Base-by-base conservation (phyloP, 2,329 filamentous ascomycete species). In the Nemania sp. region DNA sequence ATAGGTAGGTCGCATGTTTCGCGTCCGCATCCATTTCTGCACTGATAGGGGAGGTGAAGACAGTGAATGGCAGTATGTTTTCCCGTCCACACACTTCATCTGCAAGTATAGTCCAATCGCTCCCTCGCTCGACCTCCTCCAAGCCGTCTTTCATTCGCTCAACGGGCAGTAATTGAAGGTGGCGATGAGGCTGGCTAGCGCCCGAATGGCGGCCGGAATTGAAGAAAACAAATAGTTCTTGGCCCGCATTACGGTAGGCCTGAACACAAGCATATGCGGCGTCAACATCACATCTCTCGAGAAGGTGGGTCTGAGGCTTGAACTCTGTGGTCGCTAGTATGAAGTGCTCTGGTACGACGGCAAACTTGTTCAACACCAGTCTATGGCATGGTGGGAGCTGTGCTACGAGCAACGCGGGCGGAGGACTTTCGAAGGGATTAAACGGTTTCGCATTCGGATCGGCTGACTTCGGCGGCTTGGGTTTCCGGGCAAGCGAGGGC, bases 341-440 rank as follows among this genome's bases (percentile, higher is more conserved):
- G 66, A 88, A 89, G 71, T 91, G 88, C 63, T 85, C 79, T 0
- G 81, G 79, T 28, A 89, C 85, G 43, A 91, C 72, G 43, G 88
- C 86, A 63, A 88, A 91, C 69, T 90, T 91, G 75, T 91, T 91
- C 34, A 91, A 74, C 1, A 91, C 82, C 36, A 90, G 76, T 54
- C 79, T 77, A 68, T 91, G 86, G 7, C 73, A 69, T 0, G 81
- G 73, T 1, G 74, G 74, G 6, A 88, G 64, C 22, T 79, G 69
- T 37, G 85, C 70, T 31, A 86, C 73, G 51, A 87, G 78, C 8
- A 81, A 73, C 5, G 77, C 73, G 2, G 74, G 64, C 0, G 78
- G 69, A 0, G 86, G 86, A 54, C 82, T 75, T 28, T 80, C 83
- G 68, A 91, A 91, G 3, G 86, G 86, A 67, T 90, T 81, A 63